Percentiles rank a stretch among this genome's conserved stretches.
These are phyloP conservation scores for Tanacetum coccineum DNA, from an alignment of 129 eudicot genomes.

Conservation along the genomic window DNA sequence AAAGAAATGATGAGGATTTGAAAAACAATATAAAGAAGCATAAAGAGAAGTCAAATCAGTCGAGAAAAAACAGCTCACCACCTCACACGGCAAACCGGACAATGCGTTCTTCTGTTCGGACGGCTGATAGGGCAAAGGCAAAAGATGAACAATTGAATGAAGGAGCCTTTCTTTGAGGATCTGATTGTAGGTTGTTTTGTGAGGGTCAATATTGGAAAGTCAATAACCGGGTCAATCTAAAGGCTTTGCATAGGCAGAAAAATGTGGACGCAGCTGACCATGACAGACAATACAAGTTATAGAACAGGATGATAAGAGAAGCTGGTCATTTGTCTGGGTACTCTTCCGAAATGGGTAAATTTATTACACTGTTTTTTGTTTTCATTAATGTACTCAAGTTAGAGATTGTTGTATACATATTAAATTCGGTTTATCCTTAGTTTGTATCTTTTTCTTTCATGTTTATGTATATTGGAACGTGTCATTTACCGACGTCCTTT, in stretches of 20 bases:
- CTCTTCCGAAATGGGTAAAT: too few relatives aligned
- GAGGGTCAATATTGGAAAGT: constrained; percentile 89
- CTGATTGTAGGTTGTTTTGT: constrained; percentile 89
- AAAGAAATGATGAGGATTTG: constrained; percentile 58
- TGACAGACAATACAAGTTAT: constrained; percentile 68
- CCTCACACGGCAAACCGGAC: constrained; percentile 52
- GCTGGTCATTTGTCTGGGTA: too few relatives aligned
- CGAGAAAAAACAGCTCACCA: constrained; percentile 58
- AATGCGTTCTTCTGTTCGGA: constrained; percentile 61
- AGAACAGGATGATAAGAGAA: constrained; percentile 76
- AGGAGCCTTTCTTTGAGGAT: constrained; percentile 95
- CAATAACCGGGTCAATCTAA: constrained; percentile 74
- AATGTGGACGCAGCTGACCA: constrained; percentile 91
- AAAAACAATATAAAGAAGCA: constrained; percentile 49
- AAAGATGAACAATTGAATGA: constrained; percentile 60
- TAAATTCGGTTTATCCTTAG: too few relatives aligned
- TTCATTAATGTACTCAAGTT: too few relatives aligned
- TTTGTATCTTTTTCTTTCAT: too few relatives aligned
- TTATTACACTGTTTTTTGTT: too few relatives aligned
- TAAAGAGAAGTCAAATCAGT: constrained; percentile 49
- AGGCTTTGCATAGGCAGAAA: constrained; percentile 77
- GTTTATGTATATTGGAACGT: too few relatives aligned
- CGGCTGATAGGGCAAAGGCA: constrained; percentile 57
- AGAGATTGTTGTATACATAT: too few relatives aligned
- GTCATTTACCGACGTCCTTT: too few relatives aligned